Evolutionary conservation across 139 green algal species (phyloP), one percentile per base, ranked within the genome.

Genomic region (Chloropicon primus): DNA sequence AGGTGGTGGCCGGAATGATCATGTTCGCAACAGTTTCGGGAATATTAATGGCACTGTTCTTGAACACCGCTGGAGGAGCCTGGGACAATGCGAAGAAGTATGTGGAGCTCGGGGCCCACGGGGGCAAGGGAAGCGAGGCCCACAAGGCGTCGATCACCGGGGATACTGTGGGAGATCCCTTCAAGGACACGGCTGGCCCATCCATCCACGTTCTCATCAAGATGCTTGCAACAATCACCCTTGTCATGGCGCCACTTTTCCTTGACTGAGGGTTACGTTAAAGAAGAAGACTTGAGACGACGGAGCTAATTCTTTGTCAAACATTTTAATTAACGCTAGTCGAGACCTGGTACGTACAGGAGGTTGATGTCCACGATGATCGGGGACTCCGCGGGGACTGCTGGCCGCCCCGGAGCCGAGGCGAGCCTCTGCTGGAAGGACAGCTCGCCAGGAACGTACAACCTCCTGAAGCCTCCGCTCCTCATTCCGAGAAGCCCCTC

Each of bases 381-480:
- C 10, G 5, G 5, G 10, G 41, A 62, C 41, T 62, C 10, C 41
- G 41, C 41, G 10, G 41, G 41, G 41, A 62, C 41, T n/a, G 41
- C 41, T 5, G 41, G 41, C 41, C 41, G 41, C 5, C 41, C 41
- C 41, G 41, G 41, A 62, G 41, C 41, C 5, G 41, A 62, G 41
- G 41, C 41, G 10, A 97, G 86, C 1, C 89, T 88, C 80, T 97
- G 96, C 25, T 93, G 93, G 85, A 98, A 98, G 1, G 92, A 87
- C 5, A 98, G 81, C 5, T 86, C 75, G n/a, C 92, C 94, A 2
- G 94, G 94, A 72, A 98, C 93, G 82, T 97, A 98, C 22, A 98
- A 78, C 1, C 94, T 86, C 10, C 94, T 79, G 17, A 96, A 26
- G 53, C 92, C 92, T 41, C 72, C 72, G 53, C 25, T 76, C 54